Evolutionary conservation across 805 yeast genomes (phyloP).

Genomic region (Yarrowia sp.): DNA sequence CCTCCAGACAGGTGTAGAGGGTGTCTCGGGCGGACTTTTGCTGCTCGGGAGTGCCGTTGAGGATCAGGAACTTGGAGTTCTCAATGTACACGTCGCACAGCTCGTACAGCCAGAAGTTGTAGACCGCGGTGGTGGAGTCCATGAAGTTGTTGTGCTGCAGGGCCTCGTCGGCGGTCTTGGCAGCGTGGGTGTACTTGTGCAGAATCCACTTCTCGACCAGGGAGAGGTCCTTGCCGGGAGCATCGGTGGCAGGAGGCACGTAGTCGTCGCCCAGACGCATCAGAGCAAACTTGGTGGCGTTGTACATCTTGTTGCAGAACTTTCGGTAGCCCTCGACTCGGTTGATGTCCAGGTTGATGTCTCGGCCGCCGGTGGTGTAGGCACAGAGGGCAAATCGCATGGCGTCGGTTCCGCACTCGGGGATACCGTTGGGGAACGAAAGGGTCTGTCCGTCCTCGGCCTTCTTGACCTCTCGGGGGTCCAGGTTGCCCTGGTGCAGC

Average conservation of each 20-base stretch:
- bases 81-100: constrained; percentile 98
- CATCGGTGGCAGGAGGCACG: constrained; percentile 71
- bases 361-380: constrained; percentile 98
- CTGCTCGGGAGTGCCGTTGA: constrained; percentile 88
- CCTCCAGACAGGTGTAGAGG: constrained; percentile 88
- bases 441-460: constrained; percentile 87
- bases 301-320: constrained; percentile 99
- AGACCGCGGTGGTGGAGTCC: constrained; percentile 83
- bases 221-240: constrained; percentile 77
- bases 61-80: constrained; percentile 89
- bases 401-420: constrained; percentile 99
- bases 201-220: constrained; percentile 97
- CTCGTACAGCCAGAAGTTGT: constrained; percentile 93
- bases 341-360: constrained; percentile 91
- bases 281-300: constrained; percentile 96
- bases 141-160: constrained; percentile 88
- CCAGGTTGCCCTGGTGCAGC: constrained; percentile 81
- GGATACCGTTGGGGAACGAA: constrained; percentile 95
- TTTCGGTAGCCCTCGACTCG: constrained; percentile 99
- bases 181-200: constrained; percentile 77
- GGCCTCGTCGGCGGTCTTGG: constrained; percentile 66
- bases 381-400: constrained; percentile 98
- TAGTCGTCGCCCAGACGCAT: constrained; percentile 91
- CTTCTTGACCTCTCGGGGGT: constrained; percentile 82
- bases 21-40: constrained; percentile 92